Evolutionary conservation across 257 asterid species (phyloP).

Genomic region (Przewalskia tangutica): DNA sequence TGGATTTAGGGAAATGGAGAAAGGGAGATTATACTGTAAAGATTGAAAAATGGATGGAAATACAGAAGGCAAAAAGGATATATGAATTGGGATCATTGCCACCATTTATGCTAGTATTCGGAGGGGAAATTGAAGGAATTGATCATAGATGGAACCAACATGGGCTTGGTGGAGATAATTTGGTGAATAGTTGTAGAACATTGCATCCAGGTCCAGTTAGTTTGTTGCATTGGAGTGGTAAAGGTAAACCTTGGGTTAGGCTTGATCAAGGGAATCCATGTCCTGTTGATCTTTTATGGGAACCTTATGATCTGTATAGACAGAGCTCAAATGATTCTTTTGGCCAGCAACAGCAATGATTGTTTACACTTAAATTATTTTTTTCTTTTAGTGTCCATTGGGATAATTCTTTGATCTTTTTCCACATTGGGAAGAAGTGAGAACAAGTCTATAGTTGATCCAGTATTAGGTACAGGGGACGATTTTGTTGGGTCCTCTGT

Average conservation of each 20-base stretch:
- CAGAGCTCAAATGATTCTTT: not conserved
- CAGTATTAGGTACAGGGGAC: not conserved
- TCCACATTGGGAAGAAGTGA: not conserved
- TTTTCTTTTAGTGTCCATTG: too few relatives aligned
- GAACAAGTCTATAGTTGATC: not conserved
- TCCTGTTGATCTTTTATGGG: slow-evolving; percentile 56
- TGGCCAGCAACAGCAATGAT: not conserved
- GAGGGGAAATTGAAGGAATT: slow-evolving; percentile 51
- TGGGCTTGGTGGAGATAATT: slow-evolving; percentile 72
- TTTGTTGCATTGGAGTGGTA: slow-evolving; percentile 84
- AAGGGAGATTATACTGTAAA: slow-evolving; percentile 32
- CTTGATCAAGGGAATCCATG: slow-evolving; percentile 46
- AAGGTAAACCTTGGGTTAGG: slow-evolving; percentile 83
- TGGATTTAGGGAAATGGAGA: slow-evolving; percentile 60
- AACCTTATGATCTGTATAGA: slow-evolving; percentile 44
- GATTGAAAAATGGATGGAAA: slow-evolving; percentile 61
- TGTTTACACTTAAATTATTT: not conserved
- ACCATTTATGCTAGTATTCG: slow-evolving; percentile 64
- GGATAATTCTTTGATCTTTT: not conserved
- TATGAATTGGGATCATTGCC: slow-evolving; percentile 66
- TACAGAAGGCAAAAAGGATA: slow-evolving; percentile 48
- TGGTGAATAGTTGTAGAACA: slow-evolving; percentile 46
- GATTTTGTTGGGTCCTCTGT: not conserved
- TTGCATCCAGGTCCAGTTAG: slow-evolving; percentile 67
- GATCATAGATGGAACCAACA: slow-evolving; percentile 75